phyloP scores from a whole-genome alignment of 2,329 filamentous ascomycete species.

The Ascomycota sp. region DNA sequence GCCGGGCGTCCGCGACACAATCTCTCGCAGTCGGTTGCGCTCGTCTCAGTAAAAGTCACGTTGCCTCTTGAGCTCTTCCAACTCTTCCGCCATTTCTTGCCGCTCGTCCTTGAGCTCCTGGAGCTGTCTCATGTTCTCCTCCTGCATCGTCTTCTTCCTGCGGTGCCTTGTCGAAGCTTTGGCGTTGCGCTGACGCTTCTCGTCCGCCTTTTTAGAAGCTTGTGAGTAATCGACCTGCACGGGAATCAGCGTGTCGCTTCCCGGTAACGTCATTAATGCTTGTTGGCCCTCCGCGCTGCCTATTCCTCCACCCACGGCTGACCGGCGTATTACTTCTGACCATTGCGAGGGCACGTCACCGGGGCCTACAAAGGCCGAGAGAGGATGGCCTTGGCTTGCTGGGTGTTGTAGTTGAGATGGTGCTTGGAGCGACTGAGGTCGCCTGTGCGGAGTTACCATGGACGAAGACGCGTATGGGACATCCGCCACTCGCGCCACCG shows the following conservation, averaged over 20 bases:
- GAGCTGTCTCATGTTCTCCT: constrained; percentile 48
- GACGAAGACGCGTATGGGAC: constrained; percentile 8
- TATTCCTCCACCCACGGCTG: constrained; percentile 8
- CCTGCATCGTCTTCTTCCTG: constrained; percentile 63
- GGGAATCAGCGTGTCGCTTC: constrained; percentile 20
- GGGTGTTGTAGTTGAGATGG: constrained; percentile 7
- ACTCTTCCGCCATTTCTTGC: constrained; percentile 36
- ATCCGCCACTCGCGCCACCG: constrained; percentile 8
- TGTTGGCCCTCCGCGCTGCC: constrained; percentile 14
- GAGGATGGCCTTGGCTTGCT: constrained; percentile 5
- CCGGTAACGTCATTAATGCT: constrained; percentile 18
- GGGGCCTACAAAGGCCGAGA: constrained; percentile 5
- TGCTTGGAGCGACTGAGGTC: constrained; percentile 3
- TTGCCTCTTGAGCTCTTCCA: constrained; percentile 37
- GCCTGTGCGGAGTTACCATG: constrained; percentile 4
- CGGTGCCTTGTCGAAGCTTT: constrained; percentile 70
- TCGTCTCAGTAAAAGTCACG: constrained; percentile 56
- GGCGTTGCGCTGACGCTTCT: constrained; percentile 71
- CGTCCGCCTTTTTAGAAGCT: constrained; percentile 63
- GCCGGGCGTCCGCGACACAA: constrained; percentile 38
- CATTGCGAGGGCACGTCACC: constrained; percentile 9
- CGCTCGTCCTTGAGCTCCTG: constrained; percentile 48
- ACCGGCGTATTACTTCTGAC: constrained; percentile 13
- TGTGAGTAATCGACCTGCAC: constrained; percentile 64
- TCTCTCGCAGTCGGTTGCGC: constrained; percentile 48